Percentiles rank a stretch among this genome's conserved stretches.
phyloP scores from a whole-genome alignment of 2,329 filamentous ascomycete genomes.

The Apiospora sp. region DNA sequence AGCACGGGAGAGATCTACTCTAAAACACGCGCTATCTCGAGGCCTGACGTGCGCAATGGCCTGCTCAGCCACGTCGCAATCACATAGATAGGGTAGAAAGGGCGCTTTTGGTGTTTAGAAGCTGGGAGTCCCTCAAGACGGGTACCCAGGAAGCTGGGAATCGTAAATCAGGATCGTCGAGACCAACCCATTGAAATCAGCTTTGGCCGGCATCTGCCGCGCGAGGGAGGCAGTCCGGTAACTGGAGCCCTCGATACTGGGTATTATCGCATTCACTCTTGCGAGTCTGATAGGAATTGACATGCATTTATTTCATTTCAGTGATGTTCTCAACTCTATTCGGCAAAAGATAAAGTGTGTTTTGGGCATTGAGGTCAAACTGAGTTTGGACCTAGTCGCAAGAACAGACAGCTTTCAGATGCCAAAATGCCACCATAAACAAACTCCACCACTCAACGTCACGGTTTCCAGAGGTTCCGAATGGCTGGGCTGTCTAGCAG shows the following conservation, averaged over 20 bases:
- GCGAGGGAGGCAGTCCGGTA: background rate
- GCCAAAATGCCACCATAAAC: background rate
- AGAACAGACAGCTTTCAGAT: background rate
- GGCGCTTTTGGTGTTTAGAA: background rate
- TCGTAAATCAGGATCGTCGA: slow-evolving; percentile 10
- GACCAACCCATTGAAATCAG: background rate
- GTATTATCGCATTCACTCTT: background rate
- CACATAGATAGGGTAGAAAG: background rate
- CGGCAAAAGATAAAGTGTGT: background rate
- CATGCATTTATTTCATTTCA: no score
- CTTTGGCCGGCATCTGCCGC: background rate
- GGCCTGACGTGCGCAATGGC: background rate
- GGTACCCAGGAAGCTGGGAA: background rate
- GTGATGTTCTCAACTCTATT: background rate
- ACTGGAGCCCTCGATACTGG: background rate
- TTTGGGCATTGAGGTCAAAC: background rate
- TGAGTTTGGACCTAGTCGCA: slow-evolving; percentile 11
- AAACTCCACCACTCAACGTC: slow-evolving; percentile 10
- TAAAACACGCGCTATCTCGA: background rate
- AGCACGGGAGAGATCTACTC: slow-evolving; percentile 12
- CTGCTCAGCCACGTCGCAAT: background rate
- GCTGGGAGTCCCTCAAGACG: background rate
- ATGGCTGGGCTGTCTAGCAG: background rate
- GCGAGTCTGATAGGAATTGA: background rate
- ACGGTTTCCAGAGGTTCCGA: slow-evolving; percentile 10